These are phyloP conservation scores for Penicillium malachiteum DNA, from an alignment of 495 filamentous ascomycete genomes.

Conservation along the genomic window DNA sequence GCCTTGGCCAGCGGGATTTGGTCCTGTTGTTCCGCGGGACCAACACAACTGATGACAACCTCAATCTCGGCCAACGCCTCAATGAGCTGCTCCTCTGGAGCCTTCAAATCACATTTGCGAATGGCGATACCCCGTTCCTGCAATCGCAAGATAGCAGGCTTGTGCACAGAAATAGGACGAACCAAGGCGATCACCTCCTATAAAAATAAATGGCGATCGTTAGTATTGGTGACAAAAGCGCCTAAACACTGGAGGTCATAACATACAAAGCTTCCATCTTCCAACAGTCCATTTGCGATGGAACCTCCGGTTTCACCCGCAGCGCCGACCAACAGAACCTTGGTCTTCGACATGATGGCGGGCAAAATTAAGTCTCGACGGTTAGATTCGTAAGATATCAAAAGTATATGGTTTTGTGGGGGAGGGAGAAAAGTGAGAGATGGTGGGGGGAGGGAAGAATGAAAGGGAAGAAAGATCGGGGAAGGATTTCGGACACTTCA, in stretches of 20 bases:
- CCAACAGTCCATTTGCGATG: slow-evolving; percentile 45
- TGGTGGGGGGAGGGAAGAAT: slow-evolving; percentile 5
- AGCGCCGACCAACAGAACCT: slow-evolving; percentile 46
- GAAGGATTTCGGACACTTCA: slow-evolving; percentile 22
- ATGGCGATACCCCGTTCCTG: slow-evolving; percentile 47
- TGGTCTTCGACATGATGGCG: slow-evolving; percentile 42
- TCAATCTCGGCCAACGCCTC: slow-evolving; percentile 48
- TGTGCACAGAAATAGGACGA: slow-evolving; percentile 48
- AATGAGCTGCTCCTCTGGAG: slow-evolving; percentile 46
- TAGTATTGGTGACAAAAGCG: neutral
- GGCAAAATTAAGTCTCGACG: neutral
- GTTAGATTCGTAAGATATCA: too few relatives aligned
- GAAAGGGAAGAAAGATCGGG: slow-evolving; percentile 13
- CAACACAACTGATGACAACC: slow-evolving; percentile 55
- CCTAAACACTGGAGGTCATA: neutral
- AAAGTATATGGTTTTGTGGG: too few relatives aligned
- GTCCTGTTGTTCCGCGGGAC: slow-evolving; percentile 42
- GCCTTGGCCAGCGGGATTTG: slow-evolving; percentile 56
- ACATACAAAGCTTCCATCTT: slow-evolving; percentile 44
- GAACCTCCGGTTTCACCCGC: slow-evolving; percentile 51
- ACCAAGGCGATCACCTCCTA: slow-evolving; percentile 52
- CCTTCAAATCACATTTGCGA: slow-evolving; percentile 46
- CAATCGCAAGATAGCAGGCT: slow-evolving; percentile 43
- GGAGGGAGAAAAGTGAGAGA: neutral
- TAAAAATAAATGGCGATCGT: slow-evolving; percentile 2